These are phyloP conservation scores for Xylaria sp. DNA, from an alignment of 2,329 filamentous ascomycete species.

Conservation along the genomic window DNA sequence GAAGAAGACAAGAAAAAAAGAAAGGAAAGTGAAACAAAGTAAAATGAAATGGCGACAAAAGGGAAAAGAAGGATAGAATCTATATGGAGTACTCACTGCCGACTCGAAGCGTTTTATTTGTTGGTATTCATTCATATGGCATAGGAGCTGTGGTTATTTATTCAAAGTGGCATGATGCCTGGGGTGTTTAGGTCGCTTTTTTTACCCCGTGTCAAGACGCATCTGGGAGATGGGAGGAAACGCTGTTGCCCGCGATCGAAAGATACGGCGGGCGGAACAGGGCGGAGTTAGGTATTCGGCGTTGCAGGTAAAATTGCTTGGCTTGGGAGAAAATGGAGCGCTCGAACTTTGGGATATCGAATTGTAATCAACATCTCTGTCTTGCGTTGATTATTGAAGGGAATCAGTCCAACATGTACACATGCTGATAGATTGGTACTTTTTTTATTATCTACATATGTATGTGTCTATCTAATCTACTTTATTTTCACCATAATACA, in stretches of 20 bases:
- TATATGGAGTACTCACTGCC: neutral
- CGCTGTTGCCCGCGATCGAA: neutral
- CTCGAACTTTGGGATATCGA: neutral
- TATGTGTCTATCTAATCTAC: neutral
- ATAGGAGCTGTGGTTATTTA: neutral
- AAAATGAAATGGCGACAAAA: neutral
- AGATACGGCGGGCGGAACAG: neutral
- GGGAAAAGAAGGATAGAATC: neutral
- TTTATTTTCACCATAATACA: too few species aligned
- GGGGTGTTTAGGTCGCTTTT: neutral
- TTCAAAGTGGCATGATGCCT: neutral
- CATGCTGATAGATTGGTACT: neutral
- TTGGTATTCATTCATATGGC: conserved; percentile 3
- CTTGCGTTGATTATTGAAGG: neutral
- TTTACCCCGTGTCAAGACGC: neutral
- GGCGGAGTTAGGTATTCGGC: conserved; percentile 10
- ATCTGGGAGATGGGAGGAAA: neutral
- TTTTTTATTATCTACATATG: neutral
- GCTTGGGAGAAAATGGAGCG: neutral
- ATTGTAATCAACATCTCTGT: neutral
- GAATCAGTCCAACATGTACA: neutral
- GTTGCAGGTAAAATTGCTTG: neutral
- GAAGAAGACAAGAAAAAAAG: neutral
- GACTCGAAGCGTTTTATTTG: conserved; percentile 1
- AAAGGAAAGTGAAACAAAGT: neutral